phyloP scores from a whole-genome alignment of 139 green algal genomes.

The Ettlia oleoabundans region DNA sequence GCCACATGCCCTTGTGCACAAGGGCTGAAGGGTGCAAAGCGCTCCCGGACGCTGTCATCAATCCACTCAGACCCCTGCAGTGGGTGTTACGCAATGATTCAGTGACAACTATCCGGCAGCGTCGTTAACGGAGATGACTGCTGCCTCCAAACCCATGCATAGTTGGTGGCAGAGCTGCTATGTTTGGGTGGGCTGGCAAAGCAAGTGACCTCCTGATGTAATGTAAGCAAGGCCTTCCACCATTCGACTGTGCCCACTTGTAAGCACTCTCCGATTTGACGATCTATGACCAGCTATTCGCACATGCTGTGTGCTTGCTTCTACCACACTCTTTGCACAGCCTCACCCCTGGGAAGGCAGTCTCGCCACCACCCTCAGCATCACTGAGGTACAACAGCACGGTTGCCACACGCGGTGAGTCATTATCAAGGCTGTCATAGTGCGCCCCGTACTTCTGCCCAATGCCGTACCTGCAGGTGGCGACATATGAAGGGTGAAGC shows the following conservation, averaged over 20 bases:
- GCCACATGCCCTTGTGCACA: conserved; percentile 69
- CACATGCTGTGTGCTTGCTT: neutral
- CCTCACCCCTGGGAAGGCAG: conserved; percentile 26
- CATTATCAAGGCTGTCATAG: conserved; percentile 73
- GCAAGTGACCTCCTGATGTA: too few species aligned
- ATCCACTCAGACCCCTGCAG: conserved; percentile 18
- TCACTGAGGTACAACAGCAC: conserved; percentile 80
- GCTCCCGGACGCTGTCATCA: conserved; percentile 14
- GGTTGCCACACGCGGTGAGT: conserved; percentile 63
- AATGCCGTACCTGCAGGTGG: conserved; percentile 72
- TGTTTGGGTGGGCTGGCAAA: too few species aligned
- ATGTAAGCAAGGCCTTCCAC: too few species aligned
- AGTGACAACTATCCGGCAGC: neutral
- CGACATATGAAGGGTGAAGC: too few species aligned
- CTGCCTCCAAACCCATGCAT: too few species aligned
- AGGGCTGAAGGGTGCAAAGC: conserved; percentile 52
- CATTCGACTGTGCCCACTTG: too few species aligned
- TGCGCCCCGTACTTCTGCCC: conserved; percentile 88
- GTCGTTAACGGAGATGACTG: too few species aligned
- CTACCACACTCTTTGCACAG: neutral
- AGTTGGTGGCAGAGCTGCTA: too few species aligned
- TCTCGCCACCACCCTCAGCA: conserved; percentile 57
- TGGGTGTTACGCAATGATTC: too few species aligned
- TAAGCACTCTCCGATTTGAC: too few species aligned
- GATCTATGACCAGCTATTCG: neutral